Conservation (phyloP, 371 early-diverging fungal genomes). For the Apophysomyces sp. region DNA sequence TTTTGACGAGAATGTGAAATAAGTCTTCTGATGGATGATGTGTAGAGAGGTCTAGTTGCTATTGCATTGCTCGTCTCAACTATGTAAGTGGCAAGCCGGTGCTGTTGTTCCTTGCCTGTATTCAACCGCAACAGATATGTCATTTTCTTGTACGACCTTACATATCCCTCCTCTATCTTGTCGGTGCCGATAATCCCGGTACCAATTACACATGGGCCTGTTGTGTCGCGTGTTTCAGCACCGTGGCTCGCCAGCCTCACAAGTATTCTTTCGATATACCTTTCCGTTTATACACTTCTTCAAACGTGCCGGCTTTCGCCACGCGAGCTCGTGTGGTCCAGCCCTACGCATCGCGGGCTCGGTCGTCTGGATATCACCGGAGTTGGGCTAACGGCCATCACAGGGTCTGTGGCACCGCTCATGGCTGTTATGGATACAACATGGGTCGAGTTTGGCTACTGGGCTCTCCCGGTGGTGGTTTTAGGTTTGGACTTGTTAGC, state of each 20-base stretch:
- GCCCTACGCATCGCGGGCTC: slow-evolving; percentile 4
- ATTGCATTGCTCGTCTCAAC: slow-evolving; percentile 20
- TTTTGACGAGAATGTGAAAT: neutral
- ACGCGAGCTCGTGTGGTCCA: slow-evolving; percentile 6
- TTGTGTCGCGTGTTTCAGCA: neutral
- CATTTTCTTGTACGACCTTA: slow-evolving; percentile 21
- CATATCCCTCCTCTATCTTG: slow-evolving; percentile 13
- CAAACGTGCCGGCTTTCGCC: slow-evolving; percentile 7
- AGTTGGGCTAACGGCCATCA: neutral
- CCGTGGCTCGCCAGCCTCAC: slow-evolving; percentile 13
- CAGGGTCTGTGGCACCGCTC: slow-evolving; percentile 14
- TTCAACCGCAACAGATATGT: slow-evolving; percentile 6
- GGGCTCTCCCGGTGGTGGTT: slow-evolving; percentile 28
- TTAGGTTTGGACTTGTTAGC: slow-evolving; percentile 17
- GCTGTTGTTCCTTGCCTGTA: neutral
- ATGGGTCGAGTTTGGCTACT: slow-evolving; percentile 25
- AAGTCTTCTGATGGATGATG: neutral
- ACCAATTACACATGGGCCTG: slow-evolving; percentile 11
- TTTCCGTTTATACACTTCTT: slow-evolving; percentile 16
- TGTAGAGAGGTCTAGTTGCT: slow-evolving; percentile 24
- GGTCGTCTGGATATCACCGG: neutral
- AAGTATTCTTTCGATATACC: slow-evolving; percentile 13
- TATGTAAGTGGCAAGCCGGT: slow-evolving; percentile 16
- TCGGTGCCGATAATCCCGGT: slow-evolving; percentile 19
- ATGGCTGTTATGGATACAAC: slow-evolving; percentile 13